These are phyloP conservation scores for Fusarium scirpi DNA, from an alignment of 2,329 filamentous ascomycete genomes.

Conservation along the genomic window DNA sequence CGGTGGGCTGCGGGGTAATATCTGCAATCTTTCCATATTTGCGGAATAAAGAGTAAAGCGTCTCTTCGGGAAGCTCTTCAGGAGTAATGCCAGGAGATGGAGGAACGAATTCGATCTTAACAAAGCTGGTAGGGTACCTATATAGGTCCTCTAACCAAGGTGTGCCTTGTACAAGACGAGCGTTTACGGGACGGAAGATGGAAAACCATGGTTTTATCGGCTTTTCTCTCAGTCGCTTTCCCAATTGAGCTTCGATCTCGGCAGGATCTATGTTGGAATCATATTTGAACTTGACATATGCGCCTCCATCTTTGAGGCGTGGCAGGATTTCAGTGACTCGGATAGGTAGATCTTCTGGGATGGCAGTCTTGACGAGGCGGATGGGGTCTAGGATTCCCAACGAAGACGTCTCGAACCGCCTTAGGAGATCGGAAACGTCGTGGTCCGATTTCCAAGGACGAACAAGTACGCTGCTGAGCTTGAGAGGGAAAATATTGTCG, in stretches of 20 bases:
- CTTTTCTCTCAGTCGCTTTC: slow-evolving; percentile 72
- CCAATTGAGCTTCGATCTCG: slow-evolving; percentile 65
- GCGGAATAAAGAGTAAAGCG: slow-evolving; percentile 86
- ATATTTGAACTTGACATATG: slow-evolving; percentile 86
- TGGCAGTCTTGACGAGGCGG: slow-evolving; percentile 68
- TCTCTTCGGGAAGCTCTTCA: slow-evolving; percentile 86
- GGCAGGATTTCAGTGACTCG: slow-evolving; percentile 86
- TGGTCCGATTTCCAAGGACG: slow-evolving; percentile 62
- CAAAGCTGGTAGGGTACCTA: slow-evolving; percentile 78
- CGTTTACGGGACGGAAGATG: slow-evolving; percentile 78
- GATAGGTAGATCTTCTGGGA: slow-evolving; percentile 71
- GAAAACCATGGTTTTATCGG: slow-evolving; percentile 92
- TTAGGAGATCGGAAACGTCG: slow-evolving; percentile 64
- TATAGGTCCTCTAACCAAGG: slow-evolving; percentile 97
- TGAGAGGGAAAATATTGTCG: slow-evolving; percentile 89
- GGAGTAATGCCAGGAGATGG: slow-evolving; percentile 76
- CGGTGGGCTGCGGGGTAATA: slow-evolving; percentile 83
- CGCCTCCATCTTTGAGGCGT: slow-evolving; percentile 89
- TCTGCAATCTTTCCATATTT: slow-evolving; percentile 91
- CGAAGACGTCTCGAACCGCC: slow-evolving; percentile 63
- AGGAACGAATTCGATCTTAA: slow-evolving; percentile 88
- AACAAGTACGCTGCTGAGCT: slow-evolving; percentile 65
- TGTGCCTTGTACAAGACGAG: slow-evolving; percentile 80
- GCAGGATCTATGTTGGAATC: slow-evolving; percentile 54
- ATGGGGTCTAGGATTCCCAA: slow-evolving; percentile 65